These are phyloP conservation scores for Grosmannia serpens DNA, from an alignment of 2,329 filamentous ascomycete species.

Conservation along the genomic window DNA sequence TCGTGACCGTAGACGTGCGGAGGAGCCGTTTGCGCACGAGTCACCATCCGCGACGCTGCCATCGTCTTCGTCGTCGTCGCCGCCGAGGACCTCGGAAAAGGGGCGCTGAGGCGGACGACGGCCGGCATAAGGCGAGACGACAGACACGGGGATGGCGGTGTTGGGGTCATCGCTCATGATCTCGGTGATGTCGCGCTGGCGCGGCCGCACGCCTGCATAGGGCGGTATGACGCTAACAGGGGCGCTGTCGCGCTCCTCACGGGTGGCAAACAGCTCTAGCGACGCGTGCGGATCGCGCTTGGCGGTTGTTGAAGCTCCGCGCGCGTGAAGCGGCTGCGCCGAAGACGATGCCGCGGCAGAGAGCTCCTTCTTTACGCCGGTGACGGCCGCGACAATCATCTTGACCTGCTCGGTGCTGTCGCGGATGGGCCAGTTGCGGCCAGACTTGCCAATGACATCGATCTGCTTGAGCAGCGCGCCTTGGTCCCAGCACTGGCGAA, in stretches of 20 bases:
- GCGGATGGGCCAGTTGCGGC: slow-evolving; percentile 89
- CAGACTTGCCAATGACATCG: slow-evolving; percentile 82
- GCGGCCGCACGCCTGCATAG: slow-evolving; percentile 47
- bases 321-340: slow-evolving; percentile 30
- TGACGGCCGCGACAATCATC: slow-evolving; percentile 55
- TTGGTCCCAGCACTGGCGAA: slow-evolving; percentile 93
- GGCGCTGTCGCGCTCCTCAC: slow-evolving; percentile 38
- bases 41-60: slow-evolving; percentile 1
- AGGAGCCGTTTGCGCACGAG: slow-evolving; percentile 5
- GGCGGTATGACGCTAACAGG: slow-evolving; percentile 40
- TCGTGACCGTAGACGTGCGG: slow-evolving; percentile 34
- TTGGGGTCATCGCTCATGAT: slow-evolving; percentile 49
- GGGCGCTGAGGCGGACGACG: slow-evolving; percentile 51
- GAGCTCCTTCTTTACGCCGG: slow-evolving; percentile 38
- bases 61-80: slow-evolving; percentile 26
- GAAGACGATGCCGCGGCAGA: slow-evolving; percentile 14
- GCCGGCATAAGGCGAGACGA: slow-evolving; percentile 36
- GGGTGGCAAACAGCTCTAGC: slow-evolving; percentile 62
- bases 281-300: slow-evolving; percentile 57
- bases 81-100: slow-evolving; percentile 58
- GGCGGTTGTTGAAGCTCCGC: slow-evolving; percentile 41
- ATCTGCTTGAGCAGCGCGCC: slow-evolving; percentile 84
- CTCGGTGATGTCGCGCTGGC: slow-evolving; percentile 60
- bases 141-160: slow-evolving; percentile 21
- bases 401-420: slow-evolving; percentile 76